Conservation (phyloP, 1,284 basidiomycete species). For the Gymnopus androsaceus region DNA sequence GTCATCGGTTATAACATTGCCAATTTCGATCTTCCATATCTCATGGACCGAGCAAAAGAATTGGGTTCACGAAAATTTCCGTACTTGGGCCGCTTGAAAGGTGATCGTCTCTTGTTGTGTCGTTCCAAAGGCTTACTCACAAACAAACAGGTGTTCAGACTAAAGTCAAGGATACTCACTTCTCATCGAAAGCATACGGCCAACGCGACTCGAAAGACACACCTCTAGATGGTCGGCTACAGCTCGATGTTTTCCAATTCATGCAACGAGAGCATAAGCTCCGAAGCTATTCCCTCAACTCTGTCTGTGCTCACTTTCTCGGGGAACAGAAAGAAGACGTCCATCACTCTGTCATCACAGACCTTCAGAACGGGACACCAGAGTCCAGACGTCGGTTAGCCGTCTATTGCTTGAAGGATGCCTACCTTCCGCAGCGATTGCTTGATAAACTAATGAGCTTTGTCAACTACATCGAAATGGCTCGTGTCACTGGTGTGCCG, state of each 20-base stretch:
- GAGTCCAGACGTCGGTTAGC: slow-evolving; percentile 89
- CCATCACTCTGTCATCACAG: slow-evolving; percentile 95
- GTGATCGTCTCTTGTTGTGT: slow-evolving; percentile 41
- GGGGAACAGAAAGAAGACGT: slow-evolving; percentile 98
- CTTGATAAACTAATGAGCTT: slow-evolving; percentile 98
- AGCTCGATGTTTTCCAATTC: slow-evolving; percentile 91
- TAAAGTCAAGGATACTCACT: slow-evolving; percentile 88
- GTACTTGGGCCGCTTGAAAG: slow-evolving; percentile 75
- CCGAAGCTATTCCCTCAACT: slow-evolving; percentile 92
- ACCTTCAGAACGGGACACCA: slow-evolving; percentile 91
- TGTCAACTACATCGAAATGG: slow-evolving; percentile 95
- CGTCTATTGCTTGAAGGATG: slow-evolving; percentile 98
- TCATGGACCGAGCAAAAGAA: slow-evolving; percentile 86
- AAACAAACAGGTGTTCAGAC: slow-evolving; percentile 62
- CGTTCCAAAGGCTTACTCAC: slow-evolving; percentile 7
- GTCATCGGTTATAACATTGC: slow-evolving; percentile 93
- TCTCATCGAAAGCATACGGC: slow-evolving; percentile 94
- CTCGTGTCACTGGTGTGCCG: slow-evolving; percentile 95
- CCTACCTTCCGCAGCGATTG: slow-evolving; percentile 90
- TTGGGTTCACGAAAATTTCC: slow-evolving; percentile 76
- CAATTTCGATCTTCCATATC: slow-evolving; percentile 92
- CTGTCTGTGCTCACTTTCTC: slow-evolving; percentile 93
- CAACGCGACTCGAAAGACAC: slow-evolving; percentile 95
- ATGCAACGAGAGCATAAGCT: slow-evolving; percentile 98
- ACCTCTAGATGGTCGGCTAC: slow-evolving; percentile 83